Evolutionary conservation across 768 basidiomycete genomes (phyloP).

Genomic region (Dioszegia aurantiaca): DNA sequence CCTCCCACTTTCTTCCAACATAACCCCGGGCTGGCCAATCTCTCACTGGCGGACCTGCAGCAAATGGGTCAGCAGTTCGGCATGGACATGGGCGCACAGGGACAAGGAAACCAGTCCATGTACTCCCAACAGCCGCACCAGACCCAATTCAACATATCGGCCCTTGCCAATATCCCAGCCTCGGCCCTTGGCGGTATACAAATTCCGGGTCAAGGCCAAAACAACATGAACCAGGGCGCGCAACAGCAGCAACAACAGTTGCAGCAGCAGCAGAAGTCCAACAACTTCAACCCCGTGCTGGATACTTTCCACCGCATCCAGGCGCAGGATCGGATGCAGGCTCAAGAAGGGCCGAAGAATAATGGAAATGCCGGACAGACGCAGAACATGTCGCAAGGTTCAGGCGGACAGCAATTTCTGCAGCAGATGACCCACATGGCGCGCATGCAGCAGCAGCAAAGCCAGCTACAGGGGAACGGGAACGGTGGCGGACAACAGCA

Average conservation of each 20-base stretch:
- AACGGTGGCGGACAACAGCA: background rate
- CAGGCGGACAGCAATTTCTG: conserved; percentile 5
- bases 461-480: background rate
- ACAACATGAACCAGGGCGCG: background rate
- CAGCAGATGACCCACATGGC: conserved; percentile 4
- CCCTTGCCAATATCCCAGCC: conserved; percentile 8
- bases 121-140: conserved; percentile 7
- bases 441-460: conserved; percentile 11
- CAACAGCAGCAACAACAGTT: conserved; percentile 16
- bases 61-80: conserved; percentile 3
- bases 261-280: conserved; percentile 9
- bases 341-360: background rate
- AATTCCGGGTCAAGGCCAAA: background rate
- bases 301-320: conserved; percentile 21
- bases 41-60: conserved; percentile 6
- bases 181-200: conserved; percentile 11
- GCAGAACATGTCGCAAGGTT: conserved; percentile 12
- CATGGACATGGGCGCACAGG: conserved; percentile 1
- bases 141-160: conserved; percentile 12
- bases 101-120: background rate
- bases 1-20: conserved; percentile 9
- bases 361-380: conserved; percentile 7
- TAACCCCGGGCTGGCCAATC: background rate
- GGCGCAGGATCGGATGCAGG: conserved; percentile 17
- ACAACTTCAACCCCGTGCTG: conserved; percentile 5